A percentile compares a stretch with the other conserved stretches of the same genome.
Evolutionary conservation across 495 filamentous ascomycete species (phyloP).

Genomic region (Cenococcum geophilum): DNA sequence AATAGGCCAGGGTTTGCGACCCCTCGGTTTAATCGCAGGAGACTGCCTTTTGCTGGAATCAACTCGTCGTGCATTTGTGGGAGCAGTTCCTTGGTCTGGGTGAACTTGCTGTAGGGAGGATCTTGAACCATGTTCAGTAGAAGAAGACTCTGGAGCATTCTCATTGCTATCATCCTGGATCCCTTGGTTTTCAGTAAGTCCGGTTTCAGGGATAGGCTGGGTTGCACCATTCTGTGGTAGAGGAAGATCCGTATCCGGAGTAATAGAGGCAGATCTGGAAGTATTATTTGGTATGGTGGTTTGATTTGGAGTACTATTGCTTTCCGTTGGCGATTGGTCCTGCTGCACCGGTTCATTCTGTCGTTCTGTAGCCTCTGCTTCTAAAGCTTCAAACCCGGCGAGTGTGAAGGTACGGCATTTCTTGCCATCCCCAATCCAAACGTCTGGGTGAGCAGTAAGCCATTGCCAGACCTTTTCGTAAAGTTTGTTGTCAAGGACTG

Average conservation of each 20-base stretch:
- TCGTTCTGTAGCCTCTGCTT: not conserved
- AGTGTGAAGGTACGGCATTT: conserved; percentile 44
- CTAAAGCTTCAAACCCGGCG: conserved; percentile 41
- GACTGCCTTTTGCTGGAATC: not conserved
- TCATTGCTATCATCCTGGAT: not conserved
- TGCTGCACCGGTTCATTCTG: no score
- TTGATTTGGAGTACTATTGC: no score
- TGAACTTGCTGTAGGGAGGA: not conserved
- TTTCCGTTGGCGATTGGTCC: no score
- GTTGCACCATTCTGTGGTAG: no score
- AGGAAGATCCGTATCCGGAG: no score
- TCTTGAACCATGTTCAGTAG: conserved; percentile 2
- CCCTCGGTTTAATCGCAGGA: not conserved
- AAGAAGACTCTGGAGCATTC: conserved; percentile 5
- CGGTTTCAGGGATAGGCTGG: no score
- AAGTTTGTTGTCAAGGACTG: conserved; percentile 42
- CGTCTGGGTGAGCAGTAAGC: conserved; percentile 49
- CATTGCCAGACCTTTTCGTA: conserved; percentile 53
- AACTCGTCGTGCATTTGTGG: no score
- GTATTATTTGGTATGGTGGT: no score
- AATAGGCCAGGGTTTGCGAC: not conserved
- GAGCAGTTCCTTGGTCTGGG: not conserved
- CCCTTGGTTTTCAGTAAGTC: no score
- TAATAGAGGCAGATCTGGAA: no score
- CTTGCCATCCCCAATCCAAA: conserved; percentile 45